Conservation (phyloP, 2,329 filamentous ascomycete species). For the Huntiella savannae region DNA sequence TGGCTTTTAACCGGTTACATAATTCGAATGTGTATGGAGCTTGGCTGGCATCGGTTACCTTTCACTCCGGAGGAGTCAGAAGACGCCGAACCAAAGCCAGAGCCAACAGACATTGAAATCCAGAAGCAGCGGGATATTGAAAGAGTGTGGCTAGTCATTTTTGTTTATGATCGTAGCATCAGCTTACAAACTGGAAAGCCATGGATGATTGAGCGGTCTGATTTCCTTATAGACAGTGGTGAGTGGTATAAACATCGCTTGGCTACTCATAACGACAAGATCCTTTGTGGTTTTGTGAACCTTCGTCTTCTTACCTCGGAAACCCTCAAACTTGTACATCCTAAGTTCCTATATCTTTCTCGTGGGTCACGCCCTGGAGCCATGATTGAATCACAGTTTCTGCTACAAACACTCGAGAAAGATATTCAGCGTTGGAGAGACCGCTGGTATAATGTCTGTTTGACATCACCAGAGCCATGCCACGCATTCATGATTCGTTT, state of each 20-base stretch:
- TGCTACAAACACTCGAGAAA: constrained; percentile 14
- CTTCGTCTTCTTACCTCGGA: constrained; percentile 21
- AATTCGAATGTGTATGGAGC: constrained; percentile 22
- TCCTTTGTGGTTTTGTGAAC: constrained; percentile 21
- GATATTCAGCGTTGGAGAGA: constrained; percentile 15
- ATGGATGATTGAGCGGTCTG: constrained; percentile 23
- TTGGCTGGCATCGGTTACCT: constrained; percentile 19
- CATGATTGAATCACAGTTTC: constrained; percentile 13
- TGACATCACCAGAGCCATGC: constrained; percentile 14
- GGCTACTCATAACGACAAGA: constrained; percentile 18
- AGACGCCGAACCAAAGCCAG: neutral
- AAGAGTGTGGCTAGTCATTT: constrained; percentile 21
- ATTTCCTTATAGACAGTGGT: constrained; percentile 20
- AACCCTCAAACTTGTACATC: constrained; percentile 12
- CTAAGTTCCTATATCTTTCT: constrained; percentile 13
- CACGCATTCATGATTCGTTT: constrained; percentile 21
- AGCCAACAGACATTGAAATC: constrained; percentile 11
- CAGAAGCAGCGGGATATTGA: constrained; percentile 19
- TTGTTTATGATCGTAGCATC: constrained; percentile 23
- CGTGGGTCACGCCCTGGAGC: constrained; percentile 11
- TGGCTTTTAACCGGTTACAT: constrained; percentile 23
- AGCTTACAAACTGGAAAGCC: constrained; percentile 24
- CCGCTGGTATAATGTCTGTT: constrained; percentile 13
- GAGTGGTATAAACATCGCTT: constrained; percentile 18
- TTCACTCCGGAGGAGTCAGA: constrained; percentile 7